Evolutionary conservation across 495 filamentous ascomycete species (phyloP).

Genomic region (Amphirosellinia nigrospora): DNA sequence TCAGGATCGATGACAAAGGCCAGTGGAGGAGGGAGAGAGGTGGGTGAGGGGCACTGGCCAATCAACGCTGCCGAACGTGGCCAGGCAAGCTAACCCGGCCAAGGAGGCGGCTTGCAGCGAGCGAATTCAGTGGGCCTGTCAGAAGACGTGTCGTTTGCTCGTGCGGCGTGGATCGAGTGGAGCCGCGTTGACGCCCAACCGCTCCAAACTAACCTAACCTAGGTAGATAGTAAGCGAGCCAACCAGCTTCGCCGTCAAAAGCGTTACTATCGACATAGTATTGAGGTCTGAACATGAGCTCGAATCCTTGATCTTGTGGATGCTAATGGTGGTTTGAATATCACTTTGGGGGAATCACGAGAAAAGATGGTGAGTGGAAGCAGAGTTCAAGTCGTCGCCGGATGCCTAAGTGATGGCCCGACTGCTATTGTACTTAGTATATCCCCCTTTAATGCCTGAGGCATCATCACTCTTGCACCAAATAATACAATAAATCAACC

Average conservation of each 20-base stretch:
- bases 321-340: too few species aligned
- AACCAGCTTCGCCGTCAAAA: not conserved
- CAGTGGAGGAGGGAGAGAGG: not conserved
- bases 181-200: conserved; percentile 19
- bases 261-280: not conserved
- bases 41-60: not conserved
- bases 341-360: too few species aligned
- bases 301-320: too few species aligned
- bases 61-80: not conserved
- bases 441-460: not conserved
- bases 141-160: conserved; percentile 20
- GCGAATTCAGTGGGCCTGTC: not conserved
- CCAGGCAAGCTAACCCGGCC: not conserved
- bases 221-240: not conserved
- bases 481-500: not conserved
- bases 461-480: not conserved
- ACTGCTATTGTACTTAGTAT: not conserved
- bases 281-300: not conserved
- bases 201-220: conserved; percentile 57
- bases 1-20: not conserved
- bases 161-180: not conserved
- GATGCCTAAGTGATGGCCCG: too few species aligned
- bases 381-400: too few species aligned
- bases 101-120: not conserved
- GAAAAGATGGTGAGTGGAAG: too few species aligned